Evolutionary conservation across 768 basidiomycete genomes (phyloP).

Genomic region (Termitomyces sp.): DNA sequence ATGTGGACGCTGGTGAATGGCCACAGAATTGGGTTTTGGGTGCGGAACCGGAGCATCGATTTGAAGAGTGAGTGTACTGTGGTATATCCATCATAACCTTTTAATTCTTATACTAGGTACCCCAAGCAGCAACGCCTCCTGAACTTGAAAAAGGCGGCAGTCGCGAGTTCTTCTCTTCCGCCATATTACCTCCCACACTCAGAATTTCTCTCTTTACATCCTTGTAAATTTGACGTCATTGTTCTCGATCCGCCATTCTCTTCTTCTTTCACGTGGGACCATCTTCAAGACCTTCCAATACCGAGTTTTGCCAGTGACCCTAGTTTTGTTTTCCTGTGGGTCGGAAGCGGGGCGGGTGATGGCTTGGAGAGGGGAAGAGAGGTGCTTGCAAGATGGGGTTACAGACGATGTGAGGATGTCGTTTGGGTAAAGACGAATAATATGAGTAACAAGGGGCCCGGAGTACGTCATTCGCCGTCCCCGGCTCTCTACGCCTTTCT

Average conservation of each 20-base stretch:
- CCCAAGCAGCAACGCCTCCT: conserved; percentile 89
- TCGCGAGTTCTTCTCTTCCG: conserved; percentile 61
- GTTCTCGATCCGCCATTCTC: conserved; percentile 89
- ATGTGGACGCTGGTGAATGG: conserved; percentile 89
- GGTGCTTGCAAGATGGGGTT: conserved; percentile 90
- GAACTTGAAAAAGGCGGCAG: conserved; percentile 74
- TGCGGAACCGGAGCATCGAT: conserved; percentile 80
- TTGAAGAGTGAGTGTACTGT: conserved; percentile 76
- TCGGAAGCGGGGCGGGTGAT: conserved; percentile 84
- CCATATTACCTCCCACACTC: conserved; percentile 68
- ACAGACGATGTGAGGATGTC: conserved; percentile 93
- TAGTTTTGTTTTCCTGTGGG: conserved; percentile 94
- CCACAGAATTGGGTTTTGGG: conserved; percentile 92
- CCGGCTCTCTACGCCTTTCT: not conserved
- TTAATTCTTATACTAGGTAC: conserved; percentile 50
- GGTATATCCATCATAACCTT: not conserved
- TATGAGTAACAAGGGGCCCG: conserved; percentile 63
- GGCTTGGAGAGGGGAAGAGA: conserved; percentile 91
- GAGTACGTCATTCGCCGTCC: conserved; percentile 38
- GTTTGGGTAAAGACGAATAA: conserved; percentile 96
- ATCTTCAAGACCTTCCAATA: conserved; percentile 77
- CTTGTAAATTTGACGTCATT: conserved; percentile 83
- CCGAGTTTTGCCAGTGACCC: conserved; percentile 84
- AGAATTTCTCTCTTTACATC: conserved; percentile 48
- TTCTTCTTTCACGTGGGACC: conserved; percentile 80